Base-by-base conservation (phyloP, 257 asterid genomes). In the Linaria vulgaris region DNA sequence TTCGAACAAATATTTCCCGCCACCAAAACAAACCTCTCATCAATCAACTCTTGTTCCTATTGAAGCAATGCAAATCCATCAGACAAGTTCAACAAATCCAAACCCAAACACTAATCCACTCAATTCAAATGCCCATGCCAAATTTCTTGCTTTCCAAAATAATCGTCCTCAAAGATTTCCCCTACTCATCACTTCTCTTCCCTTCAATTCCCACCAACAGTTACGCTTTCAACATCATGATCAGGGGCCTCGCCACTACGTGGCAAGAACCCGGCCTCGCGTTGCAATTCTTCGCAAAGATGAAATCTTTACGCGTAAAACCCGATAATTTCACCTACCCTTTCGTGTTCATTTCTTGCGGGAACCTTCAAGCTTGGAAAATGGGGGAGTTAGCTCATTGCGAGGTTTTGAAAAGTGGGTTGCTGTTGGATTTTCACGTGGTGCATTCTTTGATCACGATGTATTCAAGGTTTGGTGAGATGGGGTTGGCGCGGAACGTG, bases 261-360 rank as follows among this genome's bases (percentile, higher is more conserved):
- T 91, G 98, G 98, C 76, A 80, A 56, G 80, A 71, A 12, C 85
- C 66, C 68, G 80, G 77, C 66, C 75, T 78, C 27, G 88, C 95
- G 0, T 46, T 88, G 1, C 69, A 85, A 47, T 71, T 60, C 68
- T 85, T 80, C 45, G 72, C 69, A 67, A 66, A 65, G 69, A 88
- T 91, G 98, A 88, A 75, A 60, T 58, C 49, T 49, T 55, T 72
- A 9, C 78, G 83, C 56, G 50, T 88, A 45, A 82, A 78, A 67
- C 89, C 97, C 0, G 95, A 86, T 56, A 88, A 88, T 72, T 92
- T 81, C 38, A 88, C 97, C 10, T 88, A 81, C 78, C 98, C 97
- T 1, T 88, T 88, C 69, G 86, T 92, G 71, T 85, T 87, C 39
- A 81, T 83, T 5, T 76, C 97, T 0, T 92, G 95, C 66, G 90